Evolutionary conservation across 371 early-diverging fungal species (phyloP), one percentile per base, ranked within the genome.

Genomic region (Spraguea lophii): DNA sequence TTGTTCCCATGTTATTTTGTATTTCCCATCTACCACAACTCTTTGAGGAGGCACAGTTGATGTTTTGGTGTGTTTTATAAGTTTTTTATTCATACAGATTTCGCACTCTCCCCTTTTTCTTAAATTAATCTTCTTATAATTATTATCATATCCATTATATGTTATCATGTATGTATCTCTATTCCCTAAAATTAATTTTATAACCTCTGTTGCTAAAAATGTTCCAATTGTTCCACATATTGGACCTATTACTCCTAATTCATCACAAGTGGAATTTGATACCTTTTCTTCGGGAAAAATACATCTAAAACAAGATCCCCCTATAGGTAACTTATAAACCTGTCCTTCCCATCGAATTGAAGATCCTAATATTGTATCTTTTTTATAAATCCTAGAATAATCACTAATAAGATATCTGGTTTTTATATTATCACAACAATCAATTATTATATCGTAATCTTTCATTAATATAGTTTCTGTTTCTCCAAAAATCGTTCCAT

Each of bases 181-280:
- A 41, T 30, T 20, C 23, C 22, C 43, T 27, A 65, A 17, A 22
- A 65, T 54, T 3, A 36, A 6, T 52, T 89, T 91, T 54, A 92
- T 82, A 1, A 80, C 84, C 68, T 91, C 89, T 44, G 87, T 72
- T 19, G 92, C 93, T 73, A 91, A 85, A 30, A 91, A 58, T 24
- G 77, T 81, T 20, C 97, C 97, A 55, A 97, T 81, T 24, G 89
- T 72, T 3, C 97, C 97, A 45, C 66, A 68, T 60, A 74, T 60
- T 32, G 82, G 82, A 27, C 98, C 98, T 34, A 93, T 68, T 4
- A 97, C 91, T n/a, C 98, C 98, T n/a, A 80, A 82, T 59, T 88
- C 88, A 10, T 79, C 76, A 68, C 98, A 97, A 63, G 77, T 84
- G 3, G 86, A 83, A 4, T 88, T 85, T 13, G 84, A 86, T 13